Evolutionary conservation across 495 filamentous ascomycete species (phyloP), one percentile per base, ranked within the genome.

Genomic region (Geopyxis carbonaria): DNA sequence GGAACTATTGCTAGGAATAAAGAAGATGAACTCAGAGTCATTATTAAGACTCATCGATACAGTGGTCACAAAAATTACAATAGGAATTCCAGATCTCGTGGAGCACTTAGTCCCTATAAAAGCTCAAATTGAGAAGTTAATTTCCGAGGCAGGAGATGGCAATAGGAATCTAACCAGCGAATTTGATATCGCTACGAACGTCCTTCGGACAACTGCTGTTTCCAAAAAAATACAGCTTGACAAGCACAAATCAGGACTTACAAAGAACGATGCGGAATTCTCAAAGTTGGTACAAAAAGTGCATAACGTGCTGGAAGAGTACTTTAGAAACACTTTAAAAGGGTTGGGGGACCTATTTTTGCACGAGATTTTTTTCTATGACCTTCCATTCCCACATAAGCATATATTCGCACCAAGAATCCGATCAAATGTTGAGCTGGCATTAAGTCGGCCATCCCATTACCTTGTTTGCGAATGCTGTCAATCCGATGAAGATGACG

Each of bases 201-300:
- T 76, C 19, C 60, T 91, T 4, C 73, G 80, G 42, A 82, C 84
- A 2, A 92, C 86, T 0, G 75, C 93, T 13, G 72, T 93, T 16
- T 78, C 81, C 33, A 81, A 93, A 50, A 83, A 79, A 45, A 78
- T 94, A 5, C 76, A 80, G 50, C 64, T 97, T 31, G 89, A 76
- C 58, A 80, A 78, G 46, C 76, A 83, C 47, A 80, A 78, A 44
- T 71, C 80, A 1, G 65, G 69, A 16, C 61, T 94, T 8, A 76
- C 80, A 0, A 62, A 77, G n/a, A 63, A 78, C 40, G 82, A 89
- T 48, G 64, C 71, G 28, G 67, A 68, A 6, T 94, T 87, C 57
- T 82, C 84, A 11, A 57, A 66, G n/a, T 57, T 91, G 4, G 64
- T 93, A 8, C 67, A 82, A 51, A 59, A 61, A 4, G 63, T 87